phyloP scores from a whole-genome alignment of 805 yeast genomes.

The Wickerhamomyces tratensis region DNA sequence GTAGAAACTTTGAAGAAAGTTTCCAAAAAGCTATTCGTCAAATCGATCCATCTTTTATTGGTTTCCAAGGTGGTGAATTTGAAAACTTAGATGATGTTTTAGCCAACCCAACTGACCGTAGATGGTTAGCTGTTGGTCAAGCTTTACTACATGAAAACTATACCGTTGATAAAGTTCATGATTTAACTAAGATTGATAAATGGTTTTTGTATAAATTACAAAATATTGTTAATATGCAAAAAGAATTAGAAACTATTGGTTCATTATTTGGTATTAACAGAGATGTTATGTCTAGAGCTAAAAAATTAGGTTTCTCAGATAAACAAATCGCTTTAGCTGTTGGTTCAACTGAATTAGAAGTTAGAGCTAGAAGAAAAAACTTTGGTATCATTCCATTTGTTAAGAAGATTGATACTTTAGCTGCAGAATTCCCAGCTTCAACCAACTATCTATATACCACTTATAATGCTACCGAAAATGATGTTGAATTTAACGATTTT shows the following conservation, averaged over 20 bases:
- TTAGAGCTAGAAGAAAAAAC: constrained; percentile 72
- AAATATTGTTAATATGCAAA: constrained; percentile 88
- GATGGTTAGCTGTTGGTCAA: constrained; percentile 98
- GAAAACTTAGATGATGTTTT: constrained; percentile 73
- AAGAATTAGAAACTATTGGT: constrained; percentile 60
- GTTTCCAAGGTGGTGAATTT: constrained; percentile 81
- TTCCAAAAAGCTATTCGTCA: constrained; percentile 97
- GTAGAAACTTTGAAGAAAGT: constrained; percentile 95
- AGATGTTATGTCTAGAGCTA: constrained; percentile 69
- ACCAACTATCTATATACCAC: constrained; percentile 95
- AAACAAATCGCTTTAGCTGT: constrained; percentile 81
- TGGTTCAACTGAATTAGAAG: constrained; percentile 65
- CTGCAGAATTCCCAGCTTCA: constrained; percentile 97
- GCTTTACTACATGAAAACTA: constrained; percentile 88
- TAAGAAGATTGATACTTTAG: constrained; percentile 93
- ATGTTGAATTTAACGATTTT: constrained; percentile 75
- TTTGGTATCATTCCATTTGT: constrained; percentile 85
- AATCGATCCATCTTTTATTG: constrained; percentile 83
- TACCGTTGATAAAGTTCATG: constrained; percentile 87
- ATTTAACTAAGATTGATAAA: constrained; percentile 83
- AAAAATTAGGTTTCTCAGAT: constrained; percentile 92
- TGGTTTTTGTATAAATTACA: constrained; percentile 92
- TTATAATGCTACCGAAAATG: constrained; percentile 82
- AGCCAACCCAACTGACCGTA: constrained; percentile 85
- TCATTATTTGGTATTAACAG: constrained; percentile 49